phyloP scores from a whole-genome alignment of 2,329 filamentous ascomycete species.

The Phyllosticta paracitricarpa region DNA sequence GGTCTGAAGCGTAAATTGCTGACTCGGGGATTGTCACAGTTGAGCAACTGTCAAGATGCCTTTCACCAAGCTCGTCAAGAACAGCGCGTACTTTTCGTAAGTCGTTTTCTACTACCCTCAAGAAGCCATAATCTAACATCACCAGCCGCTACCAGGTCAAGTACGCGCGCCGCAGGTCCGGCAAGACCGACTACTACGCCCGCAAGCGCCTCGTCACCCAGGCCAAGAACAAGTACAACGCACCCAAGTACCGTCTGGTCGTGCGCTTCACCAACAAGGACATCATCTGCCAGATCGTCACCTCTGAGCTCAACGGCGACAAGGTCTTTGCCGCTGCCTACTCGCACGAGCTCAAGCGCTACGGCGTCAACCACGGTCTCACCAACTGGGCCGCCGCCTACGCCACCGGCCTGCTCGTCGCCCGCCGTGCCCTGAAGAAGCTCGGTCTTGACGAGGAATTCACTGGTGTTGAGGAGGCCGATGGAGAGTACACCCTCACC shows the following conservation, averaged over 20 bases:
- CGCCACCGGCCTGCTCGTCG: constrained; percentile 90
- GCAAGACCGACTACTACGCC: constrained; percentile 99
- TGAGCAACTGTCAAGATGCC: constrained; percentile 11
- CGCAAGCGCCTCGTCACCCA: constrained; percentile 99
- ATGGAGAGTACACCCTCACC: constrained; percentile 92
- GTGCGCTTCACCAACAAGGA: constrained; percentile 99
- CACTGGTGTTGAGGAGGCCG: constrained; percentile 88
- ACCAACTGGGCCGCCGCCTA: constrained; percentile 99
- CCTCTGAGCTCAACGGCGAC: constrained; percentile 92
- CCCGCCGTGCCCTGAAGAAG: constrained; percentile 94
- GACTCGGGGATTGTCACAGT: constrained; percentile 74
- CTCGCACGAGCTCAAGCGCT: constrained; percentile 93
- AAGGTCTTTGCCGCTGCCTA: constrained; percentile 92
- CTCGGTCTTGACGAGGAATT: constrained; percentile 91
- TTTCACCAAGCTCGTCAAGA: constrained; percentile 76
- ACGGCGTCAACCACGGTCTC: constrained; percentile 95
- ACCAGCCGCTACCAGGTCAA: constrained; percentile 96
- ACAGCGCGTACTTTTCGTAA: constrained; percentile 97
- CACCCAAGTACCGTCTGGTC: constrained; percentile 98
- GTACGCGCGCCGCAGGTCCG: constrained; percentile 92
- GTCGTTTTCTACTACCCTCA: constrained; percentile 24
- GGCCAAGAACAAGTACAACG: constrained; percentile 99
- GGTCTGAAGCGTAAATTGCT: constrained; percentile 99
- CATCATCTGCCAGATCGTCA: constrained; percentile 96
- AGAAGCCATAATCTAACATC: constrained; percentile 16